phyloP scores from a whole-genome alignment of 1,284 basidiomycete species.

The Macrocystidia cucumis region DNA sequence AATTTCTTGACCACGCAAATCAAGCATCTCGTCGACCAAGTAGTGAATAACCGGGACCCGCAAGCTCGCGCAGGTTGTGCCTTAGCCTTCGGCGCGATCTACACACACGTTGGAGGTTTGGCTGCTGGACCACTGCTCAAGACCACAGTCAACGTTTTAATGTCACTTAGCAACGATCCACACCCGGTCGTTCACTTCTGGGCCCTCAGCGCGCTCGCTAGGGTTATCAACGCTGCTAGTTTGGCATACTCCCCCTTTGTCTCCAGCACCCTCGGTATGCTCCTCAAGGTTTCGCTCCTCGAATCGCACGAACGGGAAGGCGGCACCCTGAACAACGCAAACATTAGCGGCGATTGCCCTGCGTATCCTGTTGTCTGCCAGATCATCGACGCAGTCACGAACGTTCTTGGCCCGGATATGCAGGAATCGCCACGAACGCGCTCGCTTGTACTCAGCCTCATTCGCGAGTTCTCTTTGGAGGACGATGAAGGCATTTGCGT shows the following conservation, averaged over 20 bases:
- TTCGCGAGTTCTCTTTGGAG: slow-evolving; percentile 82
- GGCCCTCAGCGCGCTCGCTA: slow-evolving; percentile 80
- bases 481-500: slow-evolving; percentile 85
- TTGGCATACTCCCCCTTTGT: slow-evolving; percentile 90
- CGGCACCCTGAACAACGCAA: slow-evolving; percentile 77
- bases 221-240: slow-evolving; percentile 89
- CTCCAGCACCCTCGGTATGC: slow-evolving; percentile 82
- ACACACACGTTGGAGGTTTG: slow-evolving; percentile 87
- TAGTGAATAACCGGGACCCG: slow-evolving; percentile 95
- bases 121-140: slow-evolving; percentile 93
- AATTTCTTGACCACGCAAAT: slow-evolving; percentile 84
- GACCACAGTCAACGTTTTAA: slow-evolving; percentile 92
- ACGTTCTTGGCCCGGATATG: slow-evolving; percentile 92
- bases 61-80: slow-evolving; percentile 92
- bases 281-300: slow-evolving; percentile 85
- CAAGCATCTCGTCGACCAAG: slow-evolving; percentile 90
- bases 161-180: slow-evolving; percentile 93
- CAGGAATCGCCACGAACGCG: slow-evolving; percentile 83
- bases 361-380: slow-evolving; percentile 89
- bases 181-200: slow-evolving; percentile 96
- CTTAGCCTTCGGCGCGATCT: slow-evolving; percentile 90
- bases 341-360: slow-evolving; percentile 86
- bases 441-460: slow-evolving; percentile 76
- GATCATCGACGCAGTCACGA: slow-evolving; percentile 89
- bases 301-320: slow-evolving; percentile 95